Conservation (phyloP, 2,329 filamentous ascomycete genomes). For the Clarireedia monteithiana region DNA sequence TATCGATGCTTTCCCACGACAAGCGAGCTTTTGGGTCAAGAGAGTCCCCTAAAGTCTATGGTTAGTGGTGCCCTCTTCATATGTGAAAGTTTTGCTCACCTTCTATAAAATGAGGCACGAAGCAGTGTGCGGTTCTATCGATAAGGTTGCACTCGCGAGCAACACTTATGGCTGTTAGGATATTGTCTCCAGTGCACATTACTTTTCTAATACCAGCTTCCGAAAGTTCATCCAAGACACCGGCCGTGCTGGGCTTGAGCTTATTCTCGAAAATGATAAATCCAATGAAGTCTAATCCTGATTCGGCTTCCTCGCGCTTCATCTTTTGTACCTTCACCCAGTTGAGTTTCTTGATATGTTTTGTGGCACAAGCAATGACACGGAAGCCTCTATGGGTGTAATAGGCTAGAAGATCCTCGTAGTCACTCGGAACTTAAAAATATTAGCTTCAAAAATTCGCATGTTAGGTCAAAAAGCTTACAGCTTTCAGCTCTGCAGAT, state of each 20-base stretch:
- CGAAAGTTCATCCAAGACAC: conserved; percentile 73
- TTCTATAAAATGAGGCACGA: conserved; percentile 80
- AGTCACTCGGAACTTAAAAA: conserved; percentile 66
- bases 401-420: conserved; percentile 78
- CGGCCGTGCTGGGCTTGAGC: conserved; percentile 77
- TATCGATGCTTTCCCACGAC: conserved; percentile 92
- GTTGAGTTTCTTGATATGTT: conserved; percentile 77
- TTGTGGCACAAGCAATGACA: conserved; percentile 91
- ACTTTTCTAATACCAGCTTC: conserved; percentile 79
- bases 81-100: conserved; percentile 36
- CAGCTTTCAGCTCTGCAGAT: conserved; percentile 80
- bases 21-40: conserved; percentile 67
- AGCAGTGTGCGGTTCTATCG: conserved; percentile 76
- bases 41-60: conserved; percentile 47
- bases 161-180: conserved; percentile 91
- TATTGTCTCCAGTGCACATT: conserved; percentile 98
- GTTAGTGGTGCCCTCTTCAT: background rate
- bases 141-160: conserved; percentile 84
- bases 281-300: conserved; percentile 75
- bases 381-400: conserved; percentile 96
- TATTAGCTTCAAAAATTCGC: conserved; percentile 1
- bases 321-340: conserved; percentile 96
- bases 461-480: conserved; percentile 35
- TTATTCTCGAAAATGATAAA: conserved; percentile 99
- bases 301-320: conserved; percentile 78